Base-by-base conservation (phyloP, 192 early-diverging fungal species). In the Coemansia sp. region DNA sequence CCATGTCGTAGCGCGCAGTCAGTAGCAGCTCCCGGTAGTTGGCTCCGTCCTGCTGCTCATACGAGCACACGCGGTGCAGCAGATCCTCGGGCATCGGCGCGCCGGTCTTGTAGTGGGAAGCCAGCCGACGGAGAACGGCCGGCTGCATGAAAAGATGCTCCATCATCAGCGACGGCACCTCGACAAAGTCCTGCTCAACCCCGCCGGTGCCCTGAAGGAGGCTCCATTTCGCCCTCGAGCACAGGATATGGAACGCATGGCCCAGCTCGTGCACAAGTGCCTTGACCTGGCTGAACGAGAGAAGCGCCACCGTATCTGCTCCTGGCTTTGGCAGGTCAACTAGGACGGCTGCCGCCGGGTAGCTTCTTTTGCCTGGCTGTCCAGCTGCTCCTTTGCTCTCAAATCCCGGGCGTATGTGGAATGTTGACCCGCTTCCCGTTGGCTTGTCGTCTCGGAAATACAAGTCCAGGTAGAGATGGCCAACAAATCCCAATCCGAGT, bases 231-330 rank as follows among this genome's bases (percentile, higher is more conserved):
- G 89, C 88, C 23, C 79, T 70, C 38, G 88, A 86, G 74, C 90
- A 92, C 18, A 93, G 45, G 26, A 77, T 76, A 67, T 84, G 81
- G 60, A 87, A 86, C 15, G 76, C 82, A 63, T 89, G 86, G 37
- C 91, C 93, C 67, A 94, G 85, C 64, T 93, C 93, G 57, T 94
- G 93, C 79, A 92, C 89, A 43, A 90, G 88, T 2, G 89, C 91
- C 21, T 78, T 81, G 18, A 92, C 87, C 72, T 93, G 90, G 58
- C 75, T 84, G 66, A 93, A 91, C 49, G 88, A 87, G 32, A 93
- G 82, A 37, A 93, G 68, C 2, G 88, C 87, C 8, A 89, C 92
- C n/a, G 84, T 75, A 9, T 74, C 75, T 4, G 84, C 63, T 12
- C 88, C 86, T 1, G 81, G 73, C 40, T 86, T 85, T 52, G 86